Conservation (phyloP, 2,329 filamentous ascomycete species). For the Beauveria brongniartii region DNA sequence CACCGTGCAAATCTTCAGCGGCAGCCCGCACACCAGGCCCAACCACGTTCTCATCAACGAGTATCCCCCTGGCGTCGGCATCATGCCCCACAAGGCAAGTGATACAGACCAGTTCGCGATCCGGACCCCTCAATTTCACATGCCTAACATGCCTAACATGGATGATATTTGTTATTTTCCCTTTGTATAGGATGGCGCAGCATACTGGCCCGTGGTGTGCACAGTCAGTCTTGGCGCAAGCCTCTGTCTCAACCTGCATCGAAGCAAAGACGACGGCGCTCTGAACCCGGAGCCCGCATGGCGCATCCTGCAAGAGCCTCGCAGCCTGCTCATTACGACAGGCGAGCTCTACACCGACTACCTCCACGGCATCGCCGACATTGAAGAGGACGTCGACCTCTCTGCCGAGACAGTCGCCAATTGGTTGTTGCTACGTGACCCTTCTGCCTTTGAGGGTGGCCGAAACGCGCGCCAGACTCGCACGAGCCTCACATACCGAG, state of each 20-base stretch:
- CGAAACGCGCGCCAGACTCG: slow-evolving; percentile 50
- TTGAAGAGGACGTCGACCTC: slow-evolving; percentile 59
- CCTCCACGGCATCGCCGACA: slow-evolving; percentile 66
- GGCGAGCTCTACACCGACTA: slow-evolving; percentile 60
- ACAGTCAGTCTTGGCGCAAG: slow-evolving; percentile 78
- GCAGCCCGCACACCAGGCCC: slow-evolving; percentile 65
- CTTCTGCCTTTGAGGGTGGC: slow-evolving; percentile 39
- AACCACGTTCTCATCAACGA: slow-evolving; percentile 96
- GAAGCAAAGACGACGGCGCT: slow-evolving; percentile 53
- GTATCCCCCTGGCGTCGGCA: slow-evolving; percentile 81
- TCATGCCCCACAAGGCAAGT: slow-evolving; percentile 76
- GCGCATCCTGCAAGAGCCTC: slow-evolving; percentile 71
- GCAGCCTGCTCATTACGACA: slow-evolving; percentile 70
- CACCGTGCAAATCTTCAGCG: slow-evolving; percentile 39
- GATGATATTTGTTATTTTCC: too few species aligned
- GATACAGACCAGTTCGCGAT: neutral
- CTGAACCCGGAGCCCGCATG: slow-evolving; percentile 41
- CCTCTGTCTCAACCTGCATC: slow-evolving; percentile 70
- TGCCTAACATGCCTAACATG: neutral
- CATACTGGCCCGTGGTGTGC: slow-evolving; percentile 82
- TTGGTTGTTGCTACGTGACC: slow-evolving; percentile 57
- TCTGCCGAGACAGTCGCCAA: slow-evolving; percentile 56
- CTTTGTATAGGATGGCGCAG: slow-evolving; percentile 57
- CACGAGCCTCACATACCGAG: slow-evolving; percentile 72
- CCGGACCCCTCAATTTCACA: neutral